Evolutionary conservation across 768 basidiomycete genomes (phyloP), one percentile per base, ranked within the genome.

Genomic region (Tylopilus vinaceipallidus): DNA sequence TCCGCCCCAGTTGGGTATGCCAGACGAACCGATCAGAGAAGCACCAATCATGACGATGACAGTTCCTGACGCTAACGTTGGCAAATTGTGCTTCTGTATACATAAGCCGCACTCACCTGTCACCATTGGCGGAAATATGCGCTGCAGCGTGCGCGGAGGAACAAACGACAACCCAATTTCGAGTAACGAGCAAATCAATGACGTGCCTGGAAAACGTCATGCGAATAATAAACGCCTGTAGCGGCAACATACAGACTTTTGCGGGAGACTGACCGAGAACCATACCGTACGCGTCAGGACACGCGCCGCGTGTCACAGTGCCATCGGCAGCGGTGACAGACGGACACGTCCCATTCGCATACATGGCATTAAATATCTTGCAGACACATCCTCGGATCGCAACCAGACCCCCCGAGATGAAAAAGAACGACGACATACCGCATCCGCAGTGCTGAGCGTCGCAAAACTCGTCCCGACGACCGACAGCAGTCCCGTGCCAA

Each of bases 401-500:
- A 35, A 6, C 17, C 16, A 20, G 22, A 14, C 14, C 1, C 19
- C n/a, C 13, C 35, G 11, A 35, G 9, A 19, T 3, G 27, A 6
- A 12, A 36, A n/a, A 39, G 2, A 4, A 39, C 20, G 14, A 40
- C 38, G 26, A 68, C 81, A 3, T 53, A 86, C 85, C 4, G 86
- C 75, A 58, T 78, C 77, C 2, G 84, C 88, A 1, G 86, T 87
- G 39, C 83, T 84, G 12, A 92, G 73, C 0, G 88, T 89, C 5
- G 88, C 78, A 58, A 91, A 91, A 58, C 84, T 86, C 1, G 85
- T 88, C 16, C 90, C 91, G 6, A 91, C 88, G 16, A 92, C 88
- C 7, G 82, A 83, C 47, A 93, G 74, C 17, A 92, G 68, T 0
- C 91, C 91, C n/a, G 88, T 90, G 3, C 88, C 87, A 16, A 91